Base-by-base conservation (phyloP, 2,329 filamentous ascomycete species). In the Pseudogymnoascus pannorum region DNA sequence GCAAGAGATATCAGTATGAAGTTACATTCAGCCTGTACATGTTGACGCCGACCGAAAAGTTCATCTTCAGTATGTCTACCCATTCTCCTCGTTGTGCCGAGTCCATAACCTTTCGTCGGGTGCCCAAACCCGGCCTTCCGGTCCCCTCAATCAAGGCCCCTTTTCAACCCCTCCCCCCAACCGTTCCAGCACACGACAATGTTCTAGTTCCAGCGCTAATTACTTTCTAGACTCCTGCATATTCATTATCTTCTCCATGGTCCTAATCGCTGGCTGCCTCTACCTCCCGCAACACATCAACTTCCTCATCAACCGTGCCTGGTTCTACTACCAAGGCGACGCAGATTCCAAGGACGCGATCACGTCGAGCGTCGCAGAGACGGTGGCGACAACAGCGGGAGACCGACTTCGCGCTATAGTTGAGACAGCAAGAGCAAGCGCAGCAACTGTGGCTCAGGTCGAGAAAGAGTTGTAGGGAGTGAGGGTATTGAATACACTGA, bases 1-100 rank as follows among this genome's bases (percentile, higher is more conserved):
- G 92, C 75, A 99, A 99, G 82, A 87, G 92, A 74, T 97, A 97
- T 80, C 91, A 95, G 78, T 89, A 96, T 72, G 91, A 99, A 79
- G 93, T 97, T 74, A 97, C 93, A 11, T 94, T 95, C 76, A 88
- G 89, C 64, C 84, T 97, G 24, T 97, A 99, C 81, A 97, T 99
- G 89, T 88, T 97, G 69, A 97, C 92, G 36, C 89, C 92, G 1
- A 92, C 89, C 59, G 94, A 99, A 80, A 96, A 96, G 75, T 93
- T 96, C 76, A 87, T 96, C 70, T 96, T 97, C 77, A 97, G 94
- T 97, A 83, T 62, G 91, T 76, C 5, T 11, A 18, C 9, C 24
- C n/a, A 2, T 31, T 54, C 42, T 22, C 58, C 44, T 60, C 16
- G 29, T 24, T 58, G 4, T 54, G n/a, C 4, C 5, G 24, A 31